Evolutionary conservation across 345 rosid species (phyloP).

Genomic region (Brassica carinata): DNA sequence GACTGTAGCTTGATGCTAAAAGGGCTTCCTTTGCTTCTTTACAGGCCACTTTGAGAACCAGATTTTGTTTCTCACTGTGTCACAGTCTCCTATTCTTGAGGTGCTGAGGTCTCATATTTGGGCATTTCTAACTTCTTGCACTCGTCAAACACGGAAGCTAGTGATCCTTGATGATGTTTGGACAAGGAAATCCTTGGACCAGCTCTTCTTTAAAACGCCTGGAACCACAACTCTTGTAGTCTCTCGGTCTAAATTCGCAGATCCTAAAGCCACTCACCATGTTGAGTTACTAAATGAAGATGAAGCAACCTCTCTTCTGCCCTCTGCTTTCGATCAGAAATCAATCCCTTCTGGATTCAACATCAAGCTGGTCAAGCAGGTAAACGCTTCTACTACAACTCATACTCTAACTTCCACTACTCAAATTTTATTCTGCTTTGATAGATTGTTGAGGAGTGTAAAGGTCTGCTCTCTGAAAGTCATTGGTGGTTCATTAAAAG

Average conservation of each 20-base stretch:
- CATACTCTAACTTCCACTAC: too few relatives aligned
- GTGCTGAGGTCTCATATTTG: too few relatives aligned
- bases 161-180: not conserved
- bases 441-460: not conserved
- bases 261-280: not conserved
- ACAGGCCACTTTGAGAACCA: too few relatives aligned
- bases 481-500: not conserved
- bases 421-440: too few relatives aligned
- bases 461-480: not conserved
- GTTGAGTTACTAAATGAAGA: not conserved
- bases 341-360: not conserved
- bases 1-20: too few relatives aligned
- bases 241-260: not conserved
- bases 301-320: not conserved
- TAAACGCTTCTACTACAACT: not conserved
- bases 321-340: not conserved
- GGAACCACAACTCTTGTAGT: not conserved
- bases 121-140: too few relatives aligned
- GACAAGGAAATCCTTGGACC: not conserved
- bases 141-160: not conserved
- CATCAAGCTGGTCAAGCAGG: not conserved
- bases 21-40: too few relatives aligned
- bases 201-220: not conserved
- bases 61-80: too few relatives aligned
- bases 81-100: too few relatives aligned